phyloP scores from a whole-genome alignment of 352 stramenopile genomes.

The Phytophthora macrochlamydospora region DNA sequence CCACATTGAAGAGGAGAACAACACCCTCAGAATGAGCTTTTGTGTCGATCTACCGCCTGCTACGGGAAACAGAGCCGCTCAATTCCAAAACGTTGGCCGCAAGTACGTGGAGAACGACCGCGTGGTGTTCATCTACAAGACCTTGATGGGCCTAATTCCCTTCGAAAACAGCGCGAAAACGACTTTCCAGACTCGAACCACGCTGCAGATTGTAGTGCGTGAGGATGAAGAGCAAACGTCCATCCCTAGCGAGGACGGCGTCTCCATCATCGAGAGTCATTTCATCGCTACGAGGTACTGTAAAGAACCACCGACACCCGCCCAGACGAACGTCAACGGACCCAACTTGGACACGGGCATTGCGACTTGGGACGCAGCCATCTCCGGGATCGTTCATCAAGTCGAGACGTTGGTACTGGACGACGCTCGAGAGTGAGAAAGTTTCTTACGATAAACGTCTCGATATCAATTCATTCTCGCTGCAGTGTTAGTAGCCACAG shows the following conservation, averaged over 20 bases:
- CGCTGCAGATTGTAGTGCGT: slow-evolving; percentile 16
- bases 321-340: neutral
- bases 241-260: neutral
- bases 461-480: too few species aligned
- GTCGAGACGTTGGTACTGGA: slow-evolving; percentile 34
- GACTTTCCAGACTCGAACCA: slow-evolving; percentile 12
- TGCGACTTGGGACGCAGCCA: slow-evolving; percentile 21
- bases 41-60: neutral
- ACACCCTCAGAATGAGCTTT: slow-evolving; percentile 15
- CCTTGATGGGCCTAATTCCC: slow-evolving; percentile 16
- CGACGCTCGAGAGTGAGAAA: neutral
- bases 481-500: too few species aligned
- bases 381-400: slow-evolving; percentile 21
- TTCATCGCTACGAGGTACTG: slow-evolving; percentile 19
- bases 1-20: slow-evolving; percentile 11
- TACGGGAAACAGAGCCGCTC: neutral
- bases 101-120: slow-evolving; percentile 31
- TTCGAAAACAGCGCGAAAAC: neutral
- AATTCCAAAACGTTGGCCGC: slow-evolving; percentile 13
- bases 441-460: too few species aligned
- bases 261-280: slow-evolving; percentile 19
- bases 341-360: slow-evolving; percentile 15
- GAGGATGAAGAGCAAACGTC: neutral
- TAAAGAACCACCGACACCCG: neutral
- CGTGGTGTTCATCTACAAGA: slow-evolving; percentile 27